Conservation (phyloP, 441 rosid genomes). For the Biscutella laevigata region DNA sequence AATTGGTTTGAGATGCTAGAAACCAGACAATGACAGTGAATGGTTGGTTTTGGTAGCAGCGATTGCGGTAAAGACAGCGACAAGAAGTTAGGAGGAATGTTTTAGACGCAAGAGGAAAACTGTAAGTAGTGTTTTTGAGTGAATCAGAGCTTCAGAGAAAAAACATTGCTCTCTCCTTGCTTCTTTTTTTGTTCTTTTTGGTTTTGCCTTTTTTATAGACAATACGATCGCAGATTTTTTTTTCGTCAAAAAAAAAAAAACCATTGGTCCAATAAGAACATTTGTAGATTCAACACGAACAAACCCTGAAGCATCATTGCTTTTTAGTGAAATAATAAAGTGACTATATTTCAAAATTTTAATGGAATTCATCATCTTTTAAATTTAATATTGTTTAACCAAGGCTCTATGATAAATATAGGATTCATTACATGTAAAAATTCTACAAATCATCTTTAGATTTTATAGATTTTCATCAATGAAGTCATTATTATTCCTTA, state of each 20-base stretch:
- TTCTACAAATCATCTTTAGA: no score
- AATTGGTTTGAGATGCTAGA: slow-evolving; percentile 3
- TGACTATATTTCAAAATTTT: not conserved
- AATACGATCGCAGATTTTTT: not conserved
- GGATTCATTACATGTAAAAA: no score
- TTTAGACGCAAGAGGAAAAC: not conserved
- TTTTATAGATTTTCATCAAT: no score
- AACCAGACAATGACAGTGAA: not conserved
- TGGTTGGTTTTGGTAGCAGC: not conserved
- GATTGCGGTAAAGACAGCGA: not conserved
- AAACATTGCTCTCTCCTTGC: slow-evolving; percentile 1
- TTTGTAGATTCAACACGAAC: slow-evolving; percentile 4
- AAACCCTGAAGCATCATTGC: slow-evolving; percentile 5
- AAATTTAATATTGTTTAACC: no score
- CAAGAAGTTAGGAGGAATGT: slow-evolving; percentile 12
- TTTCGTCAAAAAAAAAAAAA: not conserved
- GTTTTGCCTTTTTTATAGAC: not conserved
- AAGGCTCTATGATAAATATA: no score
- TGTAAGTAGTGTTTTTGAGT: slow-evolving; percentile 20
- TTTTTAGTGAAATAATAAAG: slow-evolving; percentile 2
- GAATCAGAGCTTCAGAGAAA: slow-evolving; percentile 10
- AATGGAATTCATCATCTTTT: no score
- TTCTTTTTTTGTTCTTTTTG: not conserved
- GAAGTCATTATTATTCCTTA: no score
- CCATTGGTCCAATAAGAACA: not conserved